Percentiles rank a stretch among this genome's conserved stretches.
These are phyloP conservation scores for Alisma plantagoaquatica DNA, from an alignment of 106 monocot genomes.

Conservation along the genomic window DNA sequence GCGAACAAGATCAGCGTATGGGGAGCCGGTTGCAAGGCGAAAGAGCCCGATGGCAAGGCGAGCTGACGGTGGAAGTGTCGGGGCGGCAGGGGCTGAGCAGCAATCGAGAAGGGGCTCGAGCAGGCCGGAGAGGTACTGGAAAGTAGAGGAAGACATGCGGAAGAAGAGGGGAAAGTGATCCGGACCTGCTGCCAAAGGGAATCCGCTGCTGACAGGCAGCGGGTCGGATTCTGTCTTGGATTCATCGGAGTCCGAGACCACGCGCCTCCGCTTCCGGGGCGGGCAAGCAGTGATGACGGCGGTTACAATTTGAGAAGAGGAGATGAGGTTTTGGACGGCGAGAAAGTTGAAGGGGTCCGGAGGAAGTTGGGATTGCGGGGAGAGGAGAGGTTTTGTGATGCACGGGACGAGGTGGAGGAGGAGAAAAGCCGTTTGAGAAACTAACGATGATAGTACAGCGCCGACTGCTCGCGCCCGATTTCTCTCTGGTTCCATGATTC, in stretches of 20 bases:
- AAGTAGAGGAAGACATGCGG: conserved; percentile 48
- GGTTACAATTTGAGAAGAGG: neutral
- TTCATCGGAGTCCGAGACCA: neutral
- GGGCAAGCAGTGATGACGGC: conserved; percentile 1
- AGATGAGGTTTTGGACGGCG: neutral
- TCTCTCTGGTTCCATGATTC: too few relatives aligned
- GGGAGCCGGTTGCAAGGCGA: conserved; percentile 38
- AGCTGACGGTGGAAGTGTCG: conserved; percentile 15
- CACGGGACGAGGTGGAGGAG: neutral
- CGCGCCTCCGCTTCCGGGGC: conserved; percentile 9
- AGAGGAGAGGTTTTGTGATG: neutral
- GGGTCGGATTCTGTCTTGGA: neutral
- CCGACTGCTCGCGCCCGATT: too few relatives aligned
- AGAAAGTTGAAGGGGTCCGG: neutral
- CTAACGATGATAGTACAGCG: too few relatives aligned
- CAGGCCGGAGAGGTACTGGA: conserved; percentile 66
- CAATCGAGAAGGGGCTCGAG: conserved; percentile 77
- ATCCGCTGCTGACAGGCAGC: neutral
- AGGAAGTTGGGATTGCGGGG: neutral
- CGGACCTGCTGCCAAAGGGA: conserved; percentile 5
- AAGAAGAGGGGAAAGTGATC: conserved; percentile 36
- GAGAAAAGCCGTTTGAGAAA: too few relatives aligned
- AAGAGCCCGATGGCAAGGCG: conserved; percentile 47
- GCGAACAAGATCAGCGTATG: conserved; percentile 38
- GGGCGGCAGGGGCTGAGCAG: conserved; percentile 11